Evolutionary conservation across 352 stramenopile species (phyloP), one percentile per base, ranked within the genome.

Genomic region (Globisporangium abappressorium): DNA sequence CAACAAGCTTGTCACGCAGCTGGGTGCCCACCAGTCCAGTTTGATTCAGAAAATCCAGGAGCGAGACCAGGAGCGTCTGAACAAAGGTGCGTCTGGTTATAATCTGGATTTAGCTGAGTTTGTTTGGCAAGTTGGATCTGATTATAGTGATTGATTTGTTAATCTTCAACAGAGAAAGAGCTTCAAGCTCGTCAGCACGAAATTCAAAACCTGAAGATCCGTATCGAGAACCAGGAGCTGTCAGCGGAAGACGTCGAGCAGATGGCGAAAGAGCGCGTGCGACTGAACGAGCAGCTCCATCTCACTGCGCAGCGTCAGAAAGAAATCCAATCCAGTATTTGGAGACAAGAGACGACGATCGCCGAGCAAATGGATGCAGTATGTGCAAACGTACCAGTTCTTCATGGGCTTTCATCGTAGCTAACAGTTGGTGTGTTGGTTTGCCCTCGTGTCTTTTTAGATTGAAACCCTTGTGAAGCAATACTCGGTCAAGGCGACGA

Each of bases 31-130:
- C 70, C 85, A 95, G 49, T 22, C 51, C 7, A 84, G 87, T 54
- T 66, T 98, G 12, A 84, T 98, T 38, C 74, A 90, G 47, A 94
- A 98, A 76, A 89, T 98, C 61, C 81, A 96, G 53, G 82, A 94
- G 43, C 84, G 97, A 69, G 81, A 88, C 49, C 65, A 81, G 18
- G 77, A 82, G 26, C 75, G 95, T 11, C 73, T 85, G 15, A 79
- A 87, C 15, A 97, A 97, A 80, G 93, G 94, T 82, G 77, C 79
- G 34, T 69, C 2, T 65, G 72, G 53, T 33, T 64, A 20, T 55
- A 69, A 3, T 59, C 73, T 66, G 22, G 70, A 70, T 15, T 28
- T 7, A 2, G 4, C 15, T 56, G 43, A 57, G 14, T 41, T 66
- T 61, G 34, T 43, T 26, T 49, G 11, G 3, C 20, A 51, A 51